These are phyloP conservation scores for Senna siamea DNA, from an alignment of 306 rosid genomes.

Conservation along the genomic window DNA sequence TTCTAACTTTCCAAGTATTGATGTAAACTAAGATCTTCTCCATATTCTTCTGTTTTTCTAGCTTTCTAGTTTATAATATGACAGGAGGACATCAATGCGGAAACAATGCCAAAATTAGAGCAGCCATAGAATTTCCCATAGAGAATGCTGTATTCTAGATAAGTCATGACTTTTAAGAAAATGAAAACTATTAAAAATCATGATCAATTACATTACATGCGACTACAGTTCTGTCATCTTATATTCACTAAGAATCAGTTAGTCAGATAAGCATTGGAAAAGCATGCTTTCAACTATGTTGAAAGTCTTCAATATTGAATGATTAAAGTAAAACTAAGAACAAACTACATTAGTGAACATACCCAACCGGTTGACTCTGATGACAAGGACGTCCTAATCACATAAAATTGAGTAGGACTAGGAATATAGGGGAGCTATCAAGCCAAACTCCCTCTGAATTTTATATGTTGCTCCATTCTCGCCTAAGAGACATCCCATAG, in stretches of 20 bases:
- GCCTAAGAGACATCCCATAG: conserved; percentile 15
- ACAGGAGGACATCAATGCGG: neutral
- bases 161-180: neutral
- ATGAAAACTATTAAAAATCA: neutral
- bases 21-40: conserved; percentile 22
- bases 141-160: conserved; percentile 22
- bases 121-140: conserved; percentile 12
- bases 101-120: neutral
- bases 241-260: conserved; percentile 21
- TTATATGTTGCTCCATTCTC: too few species aligned
- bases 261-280: conserved; percentile 7
- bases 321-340: conserved; percentile 30
- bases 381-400: too few species aligned
- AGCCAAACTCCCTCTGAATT: neutral
- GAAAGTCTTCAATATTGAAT: neutral
- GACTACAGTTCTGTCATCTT: conserved; percentile 34
- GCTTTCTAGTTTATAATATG: neutral
- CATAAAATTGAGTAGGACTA: too few species aligned
- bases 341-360: too few species aligned
- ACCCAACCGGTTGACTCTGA: too few species aligned
- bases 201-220: conserved; percentile 10
- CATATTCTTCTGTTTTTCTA: neutral
- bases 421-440: conserved; percentile 9
- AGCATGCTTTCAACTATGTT: conserved; percentile 8
- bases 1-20: conserved; percentile 26